These are phyloP conservation scores for Fusarium euwallaceae DNA, from an alignment of 2,329 filamentous ascomycete genomes.

Conservation along the genomic window DNA sequence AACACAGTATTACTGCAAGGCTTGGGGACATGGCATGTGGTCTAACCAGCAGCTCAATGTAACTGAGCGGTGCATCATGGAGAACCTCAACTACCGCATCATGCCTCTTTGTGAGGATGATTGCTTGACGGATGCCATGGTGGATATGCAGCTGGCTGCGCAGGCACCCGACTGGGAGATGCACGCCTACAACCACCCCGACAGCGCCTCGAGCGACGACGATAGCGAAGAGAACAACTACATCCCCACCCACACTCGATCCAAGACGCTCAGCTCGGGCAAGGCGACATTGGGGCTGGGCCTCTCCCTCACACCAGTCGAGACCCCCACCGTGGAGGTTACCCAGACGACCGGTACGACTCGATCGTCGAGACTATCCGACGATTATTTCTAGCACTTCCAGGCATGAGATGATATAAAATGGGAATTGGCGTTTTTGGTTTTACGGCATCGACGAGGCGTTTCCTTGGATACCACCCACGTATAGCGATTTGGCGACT, in stretches of 20 bases:
- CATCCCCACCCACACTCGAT: constrained; percentile 51
- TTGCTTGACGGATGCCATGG: constrained; percentile 70
- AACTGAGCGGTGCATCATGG: constrained; percentile 74
- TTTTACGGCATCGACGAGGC: constrained; percentile 35
- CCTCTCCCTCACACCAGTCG: constrained; percentile 45
- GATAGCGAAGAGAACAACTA: constrained; percentile 46
- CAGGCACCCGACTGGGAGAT: constrained; percentile 47
- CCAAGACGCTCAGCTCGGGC: constrained; percentile 50
- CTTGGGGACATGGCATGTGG: constrained; percentile 70
- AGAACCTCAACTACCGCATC: constrained; percentile 73
- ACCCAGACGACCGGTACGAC: constrained; percentile 34
- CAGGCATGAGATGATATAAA: constrained; percentile 34
- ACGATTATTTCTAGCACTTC: constrained; percentile 45
- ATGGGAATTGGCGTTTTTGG: constrained; percentile 37
- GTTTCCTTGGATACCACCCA: constrained; percentile 39
- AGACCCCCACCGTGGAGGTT: constrained; percentile 38
- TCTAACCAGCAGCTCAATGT: constrained; percentile 72
- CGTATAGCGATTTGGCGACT: constrained; percentile 41
- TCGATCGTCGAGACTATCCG: constrained; percentile 33
- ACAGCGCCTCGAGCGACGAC: constrained; percentile 47
- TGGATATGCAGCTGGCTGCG: constrained; percentile 73
- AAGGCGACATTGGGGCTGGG: constrained; percentile 42
- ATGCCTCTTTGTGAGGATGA: constrained; percentile 70
- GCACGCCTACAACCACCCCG: constrained; percentile 48
- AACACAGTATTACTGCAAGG: constrained; percentile 65